phyloP scores from a whole-genome alignment of 1,139 yeast species.

The Taiozyma sp. region DNA sequence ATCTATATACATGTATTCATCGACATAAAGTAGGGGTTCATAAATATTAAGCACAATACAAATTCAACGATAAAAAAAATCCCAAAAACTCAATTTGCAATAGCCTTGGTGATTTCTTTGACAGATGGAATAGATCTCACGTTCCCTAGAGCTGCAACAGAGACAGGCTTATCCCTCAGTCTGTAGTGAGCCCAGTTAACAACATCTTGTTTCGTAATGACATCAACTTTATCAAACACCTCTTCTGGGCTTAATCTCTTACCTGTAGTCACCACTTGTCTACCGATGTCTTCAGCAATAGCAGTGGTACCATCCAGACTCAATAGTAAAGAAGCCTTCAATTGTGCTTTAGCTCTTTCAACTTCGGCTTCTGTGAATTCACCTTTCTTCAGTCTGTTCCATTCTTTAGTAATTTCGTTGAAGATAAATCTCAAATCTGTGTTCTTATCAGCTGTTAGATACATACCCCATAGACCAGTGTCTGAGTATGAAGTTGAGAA shows the following conservation, averaged over 20 bases:
- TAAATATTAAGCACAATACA: not conserved
- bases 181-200: constrained; percentile 86
- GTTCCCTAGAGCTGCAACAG: constrained; percentile 88
- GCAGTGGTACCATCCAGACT: constrained; percentile 95
- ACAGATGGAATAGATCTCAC: constrained; percentile 39
- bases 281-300: constrained; percentile 95
- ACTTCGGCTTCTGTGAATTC: constrained; percentile 80
- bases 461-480: constrained; percentile 97
- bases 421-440: constrained; percentile 63
- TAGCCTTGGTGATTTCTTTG: constrained; percentile 15
- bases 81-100: constrained; percentile 7
- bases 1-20: not conserved
- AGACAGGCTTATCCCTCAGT: constrained; percentile 73
- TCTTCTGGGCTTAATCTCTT: constrained; percentile 87
- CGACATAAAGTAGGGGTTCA: not conserved
- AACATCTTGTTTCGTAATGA: constrained; percentile 75
- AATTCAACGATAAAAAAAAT: not conserved
- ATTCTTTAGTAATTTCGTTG: constrained; percentile 76
- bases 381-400: constrained; percentile 82
- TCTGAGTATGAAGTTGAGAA: constrained; percentile 97
- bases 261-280: constrained; percentile 95
- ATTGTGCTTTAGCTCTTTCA: constrained; percentile 89
- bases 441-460: constrained; percentile 71
- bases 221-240: constrained; percentile 79
- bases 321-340: constrained; percentile 84